phyloP scores from a whole-genome alignment of 2,329 filamentous ascomycete species.

The Waltergamsia citrina region DNA sequence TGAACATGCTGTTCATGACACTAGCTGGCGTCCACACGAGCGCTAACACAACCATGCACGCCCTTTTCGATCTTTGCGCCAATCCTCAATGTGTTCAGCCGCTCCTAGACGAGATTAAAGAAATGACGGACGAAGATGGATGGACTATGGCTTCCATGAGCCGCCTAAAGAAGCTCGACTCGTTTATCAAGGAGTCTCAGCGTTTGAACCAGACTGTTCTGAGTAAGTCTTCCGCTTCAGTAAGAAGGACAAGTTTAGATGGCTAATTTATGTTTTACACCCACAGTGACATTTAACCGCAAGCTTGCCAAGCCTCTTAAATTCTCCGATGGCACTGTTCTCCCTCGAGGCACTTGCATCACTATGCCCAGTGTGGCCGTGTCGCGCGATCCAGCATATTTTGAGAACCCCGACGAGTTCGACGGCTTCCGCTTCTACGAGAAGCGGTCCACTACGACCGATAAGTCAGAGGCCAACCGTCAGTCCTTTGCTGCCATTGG shows the following conservation, averaged over 20 bases:
- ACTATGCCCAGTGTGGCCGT: conserved; percentile 22
- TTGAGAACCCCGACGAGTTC: conserved; percentile 13
- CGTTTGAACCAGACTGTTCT: conserved; percentile 3
- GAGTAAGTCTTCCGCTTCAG: conserved; percentile 4
- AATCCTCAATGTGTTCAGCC: conserved; percentile 2
- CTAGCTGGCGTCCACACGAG: conserved; percentile 5
- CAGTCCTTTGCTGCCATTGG: conserved; percentile 23
- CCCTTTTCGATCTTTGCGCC: conserved; percentile 4
- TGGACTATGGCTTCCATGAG: conserved; percentile 24
- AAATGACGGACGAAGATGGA: conserved; percentile 15
- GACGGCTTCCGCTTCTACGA: conserved; percentile 21
- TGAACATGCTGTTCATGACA: conserved; percentile 5
- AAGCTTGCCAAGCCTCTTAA: conserved; percentile 23
- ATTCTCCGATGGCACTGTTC: conserved; percentile 23
- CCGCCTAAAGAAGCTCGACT: conserved; percentile 26
- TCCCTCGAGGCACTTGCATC: conserved; percentile 23
- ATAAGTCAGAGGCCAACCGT: conserved; percentile 16
- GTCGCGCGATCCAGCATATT: conserved; percentile 20
- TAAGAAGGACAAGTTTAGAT: background rate
- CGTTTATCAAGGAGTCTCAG: conserved; percentile 25
- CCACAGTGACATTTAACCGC: conserved; percentile 24
- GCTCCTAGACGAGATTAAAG: conserved; percentile 3
- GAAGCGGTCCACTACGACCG: conserved; percentile 18
- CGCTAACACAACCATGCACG: conserved; percentile 2
- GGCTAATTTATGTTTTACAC: background rate